Evolutionary conservation across 495 filamentous ascomycete species (phyloP), one percentile per base, ranked within the genome.

Genomic region (Bathelium albidoporum): DNA sequence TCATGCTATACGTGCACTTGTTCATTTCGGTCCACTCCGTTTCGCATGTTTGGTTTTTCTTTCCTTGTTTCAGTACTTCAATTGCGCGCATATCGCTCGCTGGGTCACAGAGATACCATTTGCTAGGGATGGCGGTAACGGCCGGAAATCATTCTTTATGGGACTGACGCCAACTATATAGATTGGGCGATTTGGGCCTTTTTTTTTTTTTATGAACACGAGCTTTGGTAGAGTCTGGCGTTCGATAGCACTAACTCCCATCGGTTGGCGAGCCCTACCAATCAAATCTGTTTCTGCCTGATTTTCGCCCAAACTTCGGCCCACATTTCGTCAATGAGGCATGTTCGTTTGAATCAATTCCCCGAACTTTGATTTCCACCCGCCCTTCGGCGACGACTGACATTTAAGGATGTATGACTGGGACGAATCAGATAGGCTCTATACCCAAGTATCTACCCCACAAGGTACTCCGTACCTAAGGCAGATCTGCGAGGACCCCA

Each of bases 111-210:
- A 55, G 49, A 55, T 55, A 55, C 49, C 49, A 55, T 10, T 5
- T 55, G 22, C 20, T 55, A 55, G 49, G 49, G 29, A 55, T 5
- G 4, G 10, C 20, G 20, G 24, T 55, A 55, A 55, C 49, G 49
- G 49, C 49, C 29, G 49, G 49, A 55, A 4, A 55, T 55, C 49
- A 55, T 55, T 55, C 49, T 4, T 29, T 55, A 55, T 55, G 49
- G 43, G 49, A 55, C 22, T 55, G 4, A n/a, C 22, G 4, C 10
- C 7, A 24, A 3, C 7, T 10, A 26, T 29, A 55, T 55, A 55
- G 49, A 55, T 29, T 10, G n/a, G 7, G 20, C 20, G 24, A 24
- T 5, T 10, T n/a, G 4, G n/a, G n/a, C 4, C 4, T 29, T 55
- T n/a, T n/a, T n/a, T n/a, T n/a, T n/a, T n/a, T n/a, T n/a, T 55